Evolutionary conservation across 176 grass and related monocot genomes (phyloP).

Genomic region (Poa pratensis): DNA sequence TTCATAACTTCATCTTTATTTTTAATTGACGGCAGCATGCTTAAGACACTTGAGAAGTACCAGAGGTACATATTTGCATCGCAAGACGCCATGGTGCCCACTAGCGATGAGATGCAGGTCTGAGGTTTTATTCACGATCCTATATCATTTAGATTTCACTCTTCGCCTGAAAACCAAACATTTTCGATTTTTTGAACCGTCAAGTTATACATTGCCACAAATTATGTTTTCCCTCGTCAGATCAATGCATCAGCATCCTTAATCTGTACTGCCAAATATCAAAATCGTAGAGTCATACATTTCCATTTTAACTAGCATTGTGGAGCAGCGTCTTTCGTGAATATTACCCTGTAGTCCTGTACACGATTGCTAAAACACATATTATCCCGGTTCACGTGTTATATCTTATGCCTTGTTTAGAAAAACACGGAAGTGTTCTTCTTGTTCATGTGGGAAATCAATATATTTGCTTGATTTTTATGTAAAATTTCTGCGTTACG

Average conservation of each 20-base stretch:
- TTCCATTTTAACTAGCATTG: neutral
- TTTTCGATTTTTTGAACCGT: neutral
- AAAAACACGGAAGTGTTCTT: neutral
- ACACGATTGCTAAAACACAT: neutral
- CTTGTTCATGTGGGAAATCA: neutral
- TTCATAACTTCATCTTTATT: constrained; percentile 6
- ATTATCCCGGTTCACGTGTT: neutral
- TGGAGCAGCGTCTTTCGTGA: neutral
- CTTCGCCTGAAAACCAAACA: neutral
- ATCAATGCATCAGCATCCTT: neutral
- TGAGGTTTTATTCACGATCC: constrained; percentile 17
- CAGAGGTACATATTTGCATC: constrained; percentile 62
- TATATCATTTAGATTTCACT: neutral
- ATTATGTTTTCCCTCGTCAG: neutral
- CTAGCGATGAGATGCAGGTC: constrained; percentile 65
- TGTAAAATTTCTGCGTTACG: neutral
- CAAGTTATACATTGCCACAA: neutral
- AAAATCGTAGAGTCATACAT: neutral
- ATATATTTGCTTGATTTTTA: neutral
- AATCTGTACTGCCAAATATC: neutral
- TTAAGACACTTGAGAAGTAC: constrained; percentile 81
- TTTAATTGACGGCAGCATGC: constrained; percentile 55
- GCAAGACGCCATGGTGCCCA: constrained; percentile 45
- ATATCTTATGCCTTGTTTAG: neutral
- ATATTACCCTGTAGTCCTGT: neutral